Base-by-base conservation (phyloP, 2,329 filamentous ascomycete species). In the Pseudogymnoascus sp. region DNA sequence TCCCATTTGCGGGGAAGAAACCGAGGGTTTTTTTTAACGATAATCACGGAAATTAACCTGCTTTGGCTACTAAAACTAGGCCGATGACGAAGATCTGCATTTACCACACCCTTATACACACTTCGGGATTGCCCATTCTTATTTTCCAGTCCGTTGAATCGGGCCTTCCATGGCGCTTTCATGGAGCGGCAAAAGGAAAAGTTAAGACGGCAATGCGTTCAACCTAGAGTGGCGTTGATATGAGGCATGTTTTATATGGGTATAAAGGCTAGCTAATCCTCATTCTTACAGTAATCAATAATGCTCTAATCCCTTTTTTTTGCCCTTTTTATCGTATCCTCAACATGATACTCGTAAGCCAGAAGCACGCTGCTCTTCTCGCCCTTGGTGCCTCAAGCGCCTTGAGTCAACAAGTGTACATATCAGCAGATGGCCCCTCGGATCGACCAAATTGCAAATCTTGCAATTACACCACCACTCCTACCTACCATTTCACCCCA, bases 401-500 rank as follows among this genome's bases (percentile, higher is more conserved):
- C 9, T 28, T 50, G 10, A 23, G 44, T 17, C 75, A 76, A 60
- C 75, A 76, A 63, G 71, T 76, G 9, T 76, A 76, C 42, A 64
- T 74, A 4, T 69, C 71, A 13, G 65, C 67, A 8, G 64, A 72
- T 40, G 73, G 74, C 6, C 69, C 72, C 1, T 69, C 67, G 2
- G 63, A 67, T 11, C 68, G 69, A 26, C 67, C 73, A 21, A 71
- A 72, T 65, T 76, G 74, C 28, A 71, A 71, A 61, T 68, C 69
- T 10, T 62, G 60, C 60, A 62, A 35, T 31, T 40, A 50, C 35
- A 73, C 69, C 61, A 69, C 67, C n/a, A 66, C 63, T 44, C 74
- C 71, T 60, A 68, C 67, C 21, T 73, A 74, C 61, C 66, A 66
- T 8, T 72, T 75, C 67, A 68, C 62, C 1, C 38, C 64, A 17